Base-by-base conservation (phyloP, 139 green algal genomes). In the Desmodesmus armatus region DNA sequence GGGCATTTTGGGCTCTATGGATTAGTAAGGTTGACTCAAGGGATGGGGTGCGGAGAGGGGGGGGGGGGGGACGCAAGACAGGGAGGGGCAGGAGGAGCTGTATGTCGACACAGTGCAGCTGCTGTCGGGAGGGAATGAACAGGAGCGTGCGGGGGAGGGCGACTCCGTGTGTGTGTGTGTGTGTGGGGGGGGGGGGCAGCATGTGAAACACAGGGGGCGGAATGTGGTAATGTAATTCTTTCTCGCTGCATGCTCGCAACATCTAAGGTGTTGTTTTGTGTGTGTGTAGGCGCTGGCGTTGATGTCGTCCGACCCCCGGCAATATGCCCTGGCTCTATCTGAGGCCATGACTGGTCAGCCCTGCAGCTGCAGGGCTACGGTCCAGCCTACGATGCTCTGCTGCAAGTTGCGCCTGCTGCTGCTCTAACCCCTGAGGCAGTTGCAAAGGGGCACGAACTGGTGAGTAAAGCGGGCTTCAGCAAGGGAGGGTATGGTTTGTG, bases 381-480 rank as follows among this genome's bases (percentile, higher is more conserved):
- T 58, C 74, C 83, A 0, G 75, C 87, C 60, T 90, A 91, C 51
- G 90, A 91, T 44, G 41, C 47, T 31, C 72, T 87, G 72, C 58
- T 87, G 63, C 35, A 88, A 60, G 87, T 85, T 19, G 90, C 71
- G 39, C 88, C 90, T 21, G 81, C 88, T 13, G 86, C 82, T 31
- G 90, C 90, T n/a, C 72, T 93, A 2, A 91, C 85, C 6, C 86
- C 88, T 27, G 88, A 82, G 70, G 88, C 83, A 37, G 70, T 93
- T 1, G 19, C 27, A 9, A 62, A 88, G 49, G 88, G 70, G 5
- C 88, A 90, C 49, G 35, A 71, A 31, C 47, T 87, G 73, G 85
- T 89, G 71, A 79, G 85, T 39, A 5, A 69, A 9, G n/a, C n/a
- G n/a, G n/a, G n/a, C n/a, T n/a, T n/a, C n/a, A n/a, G n/a, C n/a